Evolutionary conservation across 2,329 filamentous ascomycete species (phyloP).

Genomic region (Penicillium palitans): DNA sequence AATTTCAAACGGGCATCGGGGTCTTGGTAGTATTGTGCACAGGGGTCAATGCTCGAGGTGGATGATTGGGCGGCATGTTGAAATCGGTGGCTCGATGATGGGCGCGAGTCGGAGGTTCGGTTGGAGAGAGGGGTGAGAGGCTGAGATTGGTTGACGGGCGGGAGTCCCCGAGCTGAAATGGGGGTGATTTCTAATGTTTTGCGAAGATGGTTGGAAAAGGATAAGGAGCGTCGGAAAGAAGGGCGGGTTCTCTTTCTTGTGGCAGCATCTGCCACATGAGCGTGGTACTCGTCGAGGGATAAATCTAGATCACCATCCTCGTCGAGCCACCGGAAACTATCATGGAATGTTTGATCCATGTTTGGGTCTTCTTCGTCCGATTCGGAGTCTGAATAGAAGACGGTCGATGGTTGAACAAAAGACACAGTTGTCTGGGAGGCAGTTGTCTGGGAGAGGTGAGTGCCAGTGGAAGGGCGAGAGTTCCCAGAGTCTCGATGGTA

Average conservation of each 20-base stretch:
- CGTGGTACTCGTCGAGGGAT: slow-evolving; percentile 69
- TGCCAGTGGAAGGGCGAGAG: slow-evolving; percentile 32
- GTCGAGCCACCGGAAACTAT: slow-evolving; percentile 73
- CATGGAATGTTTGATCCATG: slow-evolving; percentile 59
- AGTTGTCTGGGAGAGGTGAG: slow-evolving; percentile 14
- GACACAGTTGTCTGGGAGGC: slow-evolving; percentile 16
- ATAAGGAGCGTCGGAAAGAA: slow-evolving; percentile 70
- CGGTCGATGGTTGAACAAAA: slow-evolving; percentile 24
- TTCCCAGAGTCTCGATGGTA: slow-evolving; percentile 47
- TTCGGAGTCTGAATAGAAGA: slow-evolving; percentile 33
- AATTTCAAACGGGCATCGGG: slow-evolving; percentile 85
- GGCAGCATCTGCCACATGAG: slow-evolving; percentile 56
- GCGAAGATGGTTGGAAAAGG: slow-evolving; percentile 68
- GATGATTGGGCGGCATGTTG: slow-evolving; percentile 55
- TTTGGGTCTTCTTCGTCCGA: slow-evolving; percentile 35
- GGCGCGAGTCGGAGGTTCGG: slow-evolving; percentile 40
- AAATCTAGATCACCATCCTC: slow-evolving; percentile 72
- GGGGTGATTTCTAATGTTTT: slow-evolving; percentile 30
- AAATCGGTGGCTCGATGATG: slow-evolving; percentile 49
- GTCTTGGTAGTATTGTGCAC: slow-evolving; percentile 83
- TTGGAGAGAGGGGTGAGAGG: slow-evolving; percentile 29
- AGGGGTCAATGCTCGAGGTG: slow-evolving; percentile 63
- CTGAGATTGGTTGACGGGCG: slow-evolving; percentile 48
- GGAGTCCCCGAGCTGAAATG: slow-evolving; percentile 37
- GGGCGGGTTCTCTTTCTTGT: slow-evolving; percentile 42